Base-by-base conservation (phyloP, 208 protist species). In the Endotrypanum monterogeii region DNA sequence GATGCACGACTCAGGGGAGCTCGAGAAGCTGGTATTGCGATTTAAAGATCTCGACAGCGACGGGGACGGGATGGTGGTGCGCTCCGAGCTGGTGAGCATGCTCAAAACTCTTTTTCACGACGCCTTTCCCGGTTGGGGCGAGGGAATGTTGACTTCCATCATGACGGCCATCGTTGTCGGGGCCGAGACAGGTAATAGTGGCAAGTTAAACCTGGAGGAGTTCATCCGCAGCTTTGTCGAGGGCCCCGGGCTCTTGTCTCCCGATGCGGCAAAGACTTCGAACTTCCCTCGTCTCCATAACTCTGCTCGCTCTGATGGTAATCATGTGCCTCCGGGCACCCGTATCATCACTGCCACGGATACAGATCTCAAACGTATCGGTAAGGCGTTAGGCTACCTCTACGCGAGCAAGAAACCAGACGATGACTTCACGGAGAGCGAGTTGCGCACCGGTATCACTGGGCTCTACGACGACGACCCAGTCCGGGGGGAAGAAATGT, bases 201-300 rank as follows among this genome's bases (percentile, higher is more conserved):
- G 73, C 28, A 84, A 80, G 51, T 71, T 93, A 51, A 86, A 83
- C 23, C 52, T 92, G 41, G 87, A 95, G 16, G 85, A 92, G 37
- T 93, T 93, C 80, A 85, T 92, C 23, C 82, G 68, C 14, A 87
- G 81, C 82, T 93, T 92, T 67, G 71, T 77, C 2, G 85, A 93
- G 50, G 86, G 84, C 5, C 66, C 82, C n/a, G 83, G 78, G 5
- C 66, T 82, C 8, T 14, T 84, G 23, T 75, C 79, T 7, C 30
- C 56, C 37, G 78, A 72, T 37, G 62, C 52, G 0, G 69, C 71
- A n/a, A 35, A 63, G 54, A 68, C 32, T n/a, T 83, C 54, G 63
- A 62, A 77, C 61, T 67, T 70, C 25, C 9, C 50, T 0, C 37
- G 56, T 2, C 18, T 4, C 32, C 51, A 23, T 35, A 25, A 18